A percentile compares a stretch with the other conserved stretches of the same genome.
Evolutionary conservation across 352 stramenopile genomes (phyloP).

Genomic region (Phytophthora melonis): DNA sequence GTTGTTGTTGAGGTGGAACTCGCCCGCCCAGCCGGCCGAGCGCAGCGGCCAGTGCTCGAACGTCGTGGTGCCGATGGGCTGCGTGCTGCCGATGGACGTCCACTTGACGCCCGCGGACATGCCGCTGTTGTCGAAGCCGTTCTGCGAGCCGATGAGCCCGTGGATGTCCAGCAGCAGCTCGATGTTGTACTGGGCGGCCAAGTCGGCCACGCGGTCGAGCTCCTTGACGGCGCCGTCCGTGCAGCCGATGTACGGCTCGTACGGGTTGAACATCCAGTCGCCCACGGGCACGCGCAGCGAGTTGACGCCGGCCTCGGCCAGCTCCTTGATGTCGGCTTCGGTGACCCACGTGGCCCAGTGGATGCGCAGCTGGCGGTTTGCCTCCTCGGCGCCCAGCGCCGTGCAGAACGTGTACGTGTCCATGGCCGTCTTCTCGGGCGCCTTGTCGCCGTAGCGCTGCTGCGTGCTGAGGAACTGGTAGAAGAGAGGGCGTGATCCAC

Average conservation of each 20-base stretch:
- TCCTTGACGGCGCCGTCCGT: conserved; percentile 94
- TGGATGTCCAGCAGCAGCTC: conserved; percentile 94
- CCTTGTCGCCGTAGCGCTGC: conserved; percentile 73
- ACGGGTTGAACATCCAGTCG: conserved; percentile 55
- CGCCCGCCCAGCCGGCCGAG: conserved; percentile 91
- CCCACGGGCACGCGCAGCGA: conserved; percentile 34
- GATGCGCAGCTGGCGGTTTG: conserved; percentile 91
- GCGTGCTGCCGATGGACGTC: conserved; percentile 39
- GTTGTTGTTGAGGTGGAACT: conserved; percentile 84
- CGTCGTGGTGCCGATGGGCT: conserved; percentile 34
- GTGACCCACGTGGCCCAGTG: conserved; percentile 96
- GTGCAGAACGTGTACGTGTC: conserved; percentile 91
- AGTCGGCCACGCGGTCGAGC: conserved; percentile 90
- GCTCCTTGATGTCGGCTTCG: conserved; percentile 33
- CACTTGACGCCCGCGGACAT: conserved; percentile 37
- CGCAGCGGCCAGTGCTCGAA: conserved; percentile 91
- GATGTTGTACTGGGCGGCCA: conserved; percentile 89
- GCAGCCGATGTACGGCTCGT: conserved; percentile 94
- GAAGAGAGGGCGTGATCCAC: conserved; percentile 40
- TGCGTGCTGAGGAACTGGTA: conserved; percentile 63
- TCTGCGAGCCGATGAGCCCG: conserved; percentile 92
- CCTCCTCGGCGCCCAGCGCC: conserved; percentile 68
- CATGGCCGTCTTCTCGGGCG: conserved; percentile 88
- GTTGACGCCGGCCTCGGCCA: conserved; percentile 35
- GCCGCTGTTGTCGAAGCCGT: conserved; percentile 97